Evolutionary conservation across 2,329 filamentous ascomycete species (phyloP).

Genomic region (Trichoderma aggressivum): DNA sequence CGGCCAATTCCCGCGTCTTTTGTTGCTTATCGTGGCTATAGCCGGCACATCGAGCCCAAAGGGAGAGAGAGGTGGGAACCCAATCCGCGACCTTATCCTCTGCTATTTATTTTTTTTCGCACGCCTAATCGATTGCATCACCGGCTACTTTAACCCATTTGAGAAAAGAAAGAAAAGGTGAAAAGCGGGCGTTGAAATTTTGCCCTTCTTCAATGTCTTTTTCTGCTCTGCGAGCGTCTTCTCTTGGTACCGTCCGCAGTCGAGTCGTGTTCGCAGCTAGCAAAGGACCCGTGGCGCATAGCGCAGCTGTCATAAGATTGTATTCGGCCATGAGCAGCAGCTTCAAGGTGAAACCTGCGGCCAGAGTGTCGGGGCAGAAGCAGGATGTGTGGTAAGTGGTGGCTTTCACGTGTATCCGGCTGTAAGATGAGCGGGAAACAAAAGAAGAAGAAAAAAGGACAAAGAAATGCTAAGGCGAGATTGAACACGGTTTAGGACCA

Average conservation of each 20-base stretch:
- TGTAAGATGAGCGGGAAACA: background rate
- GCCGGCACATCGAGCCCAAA: background rate
- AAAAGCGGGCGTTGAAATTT: background rate
- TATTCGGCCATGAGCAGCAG: constrained; percentile 40
- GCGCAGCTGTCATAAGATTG: background rate
- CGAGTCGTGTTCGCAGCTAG: background rate
- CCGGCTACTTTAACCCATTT: constrained; percentile 7
- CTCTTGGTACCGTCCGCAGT: background rate
- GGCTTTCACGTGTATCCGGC: background rate
- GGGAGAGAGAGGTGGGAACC: background rate
- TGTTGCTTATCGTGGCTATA: background rate
- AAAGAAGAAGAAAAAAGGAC: background rate
- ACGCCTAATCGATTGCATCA: constrained; percentile 10
- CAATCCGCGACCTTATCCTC: background rate
- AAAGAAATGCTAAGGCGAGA: background rate
- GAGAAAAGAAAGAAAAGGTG: background rate
- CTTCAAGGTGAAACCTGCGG: constrained; percentile 49
- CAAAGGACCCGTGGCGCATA: background rate
- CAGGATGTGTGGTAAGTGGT: constrained; percentile 51
- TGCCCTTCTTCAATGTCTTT: constrained; percentile 15
- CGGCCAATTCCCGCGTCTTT: background rate
- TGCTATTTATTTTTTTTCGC: background rate
- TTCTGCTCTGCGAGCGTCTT: constrained; percentile 4
- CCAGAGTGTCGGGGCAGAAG: constrained; percentile 46
- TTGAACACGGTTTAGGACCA: constrained; percentile 45